Evolutionary conservation across 169 alveolate genomes (phyloP).

Genomic region (Condylostoma magnum): DNA sequence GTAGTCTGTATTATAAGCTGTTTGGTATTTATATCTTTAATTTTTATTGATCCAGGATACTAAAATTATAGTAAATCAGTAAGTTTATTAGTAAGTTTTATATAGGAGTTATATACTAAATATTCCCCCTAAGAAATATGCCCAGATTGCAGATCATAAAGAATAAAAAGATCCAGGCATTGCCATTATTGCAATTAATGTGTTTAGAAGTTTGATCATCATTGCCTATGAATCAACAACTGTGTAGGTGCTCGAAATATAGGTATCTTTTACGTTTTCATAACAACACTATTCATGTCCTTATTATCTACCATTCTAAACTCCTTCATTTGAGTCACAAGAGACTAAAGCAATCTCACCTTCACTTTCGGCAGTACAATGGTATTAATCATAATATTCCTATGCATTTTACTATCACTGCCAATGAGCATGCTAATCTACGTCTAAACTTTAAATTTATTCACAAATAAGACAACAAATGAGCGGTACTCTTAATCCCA

Average conservation of each 20-base stretch:
- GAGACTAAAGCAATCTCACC: not conserved
- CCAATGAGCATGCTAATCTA: slow-evolving; percentile 27
- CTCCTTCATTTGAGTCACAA: not conserved
- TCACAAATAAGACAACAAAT: slow-evolving; percentile 26
- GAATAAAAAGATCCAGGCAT: slow-evolving; percentile 65
- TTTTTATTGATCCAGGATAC: slow-evolving; percentile 27
- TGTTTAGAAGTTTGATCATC: slow-evolving; percentile 74
- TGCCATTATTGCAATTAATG: slow-evolving; percentile 71
- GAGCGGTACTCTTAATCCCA: slow-evolving; percentile 23
- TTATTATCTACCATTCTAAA: not conserved
- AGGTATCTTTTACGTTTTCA: slow-evolving; percentile 40
- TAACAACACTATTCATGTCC: slow-evolving; percentile 18
- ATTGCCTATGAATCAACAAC: slow-evolving; percentile 79
- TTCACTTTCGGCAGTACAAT: not conserved
- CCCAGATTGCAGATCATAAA: slow-evolving; percentile 62
- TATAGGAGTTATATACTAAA: slow-evolving; percentile 28
- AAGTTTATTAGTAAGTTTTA: slow-evolving; percentile 4
- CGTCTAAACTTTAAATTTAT: slow-evolving; percentile 23
- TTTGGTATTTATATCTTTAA: not conserved
- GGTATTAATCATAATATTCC: not conserved
- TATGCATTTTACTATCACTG: slow-evolving; percentile 8
- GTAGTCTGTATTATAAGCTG: not conserved
- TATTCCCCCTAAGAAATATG: slow-evolving; percentile 55
- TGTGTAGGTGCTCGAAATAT: slow-evolving; percentile 75
- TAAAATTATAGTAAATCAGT: not conserved